Conservation (phyloP, 192 early-diverging fungal genomes). For the Coemansia sp. region DNA sequence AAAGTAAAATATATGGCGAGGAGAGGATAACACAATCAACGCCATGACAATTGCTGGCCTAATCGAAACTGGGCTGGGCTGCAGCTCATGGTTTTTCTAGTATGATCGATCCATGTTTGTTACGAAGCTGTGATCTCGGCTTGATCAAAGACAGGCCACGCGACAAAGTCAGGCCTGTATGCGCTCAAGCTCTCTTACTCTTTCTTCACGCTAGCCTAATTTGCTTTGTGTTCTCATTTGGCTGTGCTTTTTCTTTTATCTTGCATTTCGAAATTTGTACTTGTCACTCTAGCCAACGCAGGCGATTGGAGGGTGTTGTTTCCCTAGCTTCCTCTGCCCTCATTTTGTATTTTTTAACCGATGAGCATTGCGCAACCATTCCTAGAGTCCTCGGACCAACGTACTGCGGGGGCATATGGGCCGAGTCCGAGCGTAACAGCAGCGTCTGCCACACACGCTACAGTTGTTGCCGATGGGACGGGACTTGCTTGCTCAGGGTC, state of each 20-base stretch:
- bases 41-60: background rate
- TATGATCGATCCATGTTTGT: background rate
- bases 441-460: background rate
- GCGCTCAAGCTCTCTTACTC: background rate
- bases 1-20: background rate
- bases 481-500: background rate
- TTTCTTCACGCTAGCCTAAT: background rate
- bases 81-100: background rate
- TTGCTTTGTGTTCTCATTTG: background rate
- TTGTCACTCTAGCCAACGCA: slow-evolving; percentile 5
- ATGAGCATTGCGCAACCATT: slow-evolving; percentile 9
- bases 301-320: slow-evolving; percentile 3
- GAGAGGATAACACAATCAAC: background rate
- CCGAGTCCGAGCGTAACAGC: background rate
- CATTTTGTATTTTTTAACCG: background rate
- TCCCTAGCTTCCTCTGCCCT: background rate
- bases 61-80: background rate
- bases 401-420: background rate
- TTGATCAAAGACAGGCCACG: slow-evolving; percentile 2
- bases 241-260: background rate
- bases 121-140: background rate
- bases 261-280: background rate
- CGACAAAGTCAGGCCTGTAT: background rate
- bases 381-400: background rate
- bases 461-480: background rate